phyloP scores from a whole-genome alignment of 192 early-diverging fungal species.

The Podila epigama region DNA sequence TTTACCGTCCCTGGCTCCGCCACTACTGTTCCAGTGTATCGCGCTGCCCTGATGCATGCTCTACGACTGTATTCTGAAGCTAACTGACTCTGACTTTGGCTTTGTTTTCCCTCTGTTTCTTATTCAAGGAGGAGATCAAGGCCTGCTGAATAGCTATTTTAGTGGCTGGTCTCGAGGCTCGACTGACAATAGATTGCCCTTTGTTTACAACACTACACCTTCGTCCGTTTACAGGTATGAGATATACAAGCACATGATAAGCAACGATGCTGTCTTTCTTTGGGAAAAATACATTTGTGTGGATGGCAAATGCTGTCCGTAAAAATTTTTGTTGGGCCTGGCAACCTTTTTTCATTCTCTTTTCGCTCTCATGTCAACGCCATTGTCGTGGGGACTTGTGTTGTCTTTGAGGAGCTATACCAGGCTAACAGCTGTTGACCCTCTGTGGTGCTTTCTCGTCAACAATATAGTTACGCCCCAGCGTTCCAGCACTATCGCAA shows the following conservation, averaged over 20 bases:
- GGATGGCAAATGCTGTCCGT: too few species aligned
- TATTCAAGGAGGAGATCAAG: constrained; percentile 87
- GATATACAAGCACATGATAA: constrained; percentile 31
- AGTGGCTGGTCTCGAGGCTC: constrained; percentile 69
- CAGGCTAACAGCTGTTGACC: too few species aligned
- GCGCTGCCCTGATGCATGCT: too few species aligned
- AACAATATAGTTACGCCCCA: constrained; percentile 65
- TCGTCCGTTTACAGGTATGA: constrained; percentile 75
- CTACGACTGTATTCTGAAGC: too few species aligned
- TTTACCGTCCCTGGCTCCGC: too few species aligned
- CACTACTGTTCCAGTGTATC: too few species aligned
- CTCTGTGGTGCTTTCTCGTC: neutral
- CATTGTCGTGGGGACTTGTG: too few species aligned
- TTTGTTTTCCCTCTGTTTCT: neutral
- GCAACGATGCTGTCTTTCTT: too few species aligned
- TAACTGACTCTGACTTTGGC: too few species aligned
- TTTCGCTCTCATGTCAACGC: neutral
- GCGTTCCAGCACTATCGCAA: constrained; percentile 79
- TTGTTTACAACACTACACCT: constrained; percentile 91
- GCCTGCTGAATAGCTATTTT: constrained; percentile 91
- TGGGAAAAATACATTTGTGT: too few species aligned
- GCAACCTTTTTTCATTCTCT: neutral
- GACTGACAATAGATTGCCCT: constrained; percentile 78
- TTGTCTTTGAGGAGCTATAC: too few species aligned
- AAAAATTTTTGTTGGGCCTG: too few species aligned